Evolutionary conservation across 306 rosid species (phyloP).

Genomic region (Pyrus pyrifolia): DNA sequence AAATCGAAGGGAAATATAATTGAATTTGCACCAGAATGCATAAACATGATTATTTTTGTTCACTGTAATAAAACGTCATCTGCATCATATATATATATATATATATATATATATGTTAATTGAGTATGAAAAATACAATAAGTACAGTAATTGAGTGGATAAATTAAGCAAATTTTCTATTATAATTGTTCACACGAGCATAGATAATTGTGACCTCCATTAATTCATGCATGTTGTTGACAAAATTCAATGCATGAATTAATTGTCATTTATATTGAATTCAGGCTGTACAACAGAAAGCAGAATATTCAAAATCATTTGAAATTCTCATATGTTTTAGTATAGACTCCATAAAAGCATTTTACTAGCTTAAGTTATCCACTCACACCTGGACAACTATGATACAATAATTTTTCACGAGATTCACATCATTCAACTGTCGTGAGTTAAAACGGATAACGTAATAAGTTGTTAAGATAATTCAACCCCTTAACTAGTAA

Average conservation of each 20-base stretch:
- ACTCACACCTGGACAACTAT: not conserved
- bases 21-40: too few relatives aligned
- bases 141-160: not conserved
- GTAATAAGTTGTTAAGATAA: not conserved
- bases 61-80: fast-evolving
- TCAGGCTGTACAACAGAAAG: not conserved
- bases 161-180: not conserved
- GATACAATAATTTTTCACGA: not conserved
- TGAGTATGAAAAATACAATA: too few relatives aligned
- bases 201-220: not conserved
- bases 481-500: not conserved
- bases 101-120: too few relatives aligned
- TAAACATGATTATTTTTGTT: too few relatives aligned
- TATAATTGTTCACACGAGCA: not conserved
- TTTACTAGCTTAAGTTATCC: too few relatives aligned
- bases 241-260: not conserved
- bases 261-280: not conserved
- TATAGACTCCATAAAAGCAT: too few relatives aligned
- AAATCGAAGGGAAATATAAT: too few relatives aligned
- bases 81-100: too few relatives aligned
- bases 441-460: fast-evolving
- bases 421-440: not conserved
- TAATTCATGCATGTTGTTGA: not conserved
- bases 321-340: too few relatives aligned
- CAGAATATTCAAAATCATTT: too few relatives aligned